phyloP scores from a whole-genome alignment of 2,329 filamentous ascomycete species.

The Podosphaera fusca region DNA sequence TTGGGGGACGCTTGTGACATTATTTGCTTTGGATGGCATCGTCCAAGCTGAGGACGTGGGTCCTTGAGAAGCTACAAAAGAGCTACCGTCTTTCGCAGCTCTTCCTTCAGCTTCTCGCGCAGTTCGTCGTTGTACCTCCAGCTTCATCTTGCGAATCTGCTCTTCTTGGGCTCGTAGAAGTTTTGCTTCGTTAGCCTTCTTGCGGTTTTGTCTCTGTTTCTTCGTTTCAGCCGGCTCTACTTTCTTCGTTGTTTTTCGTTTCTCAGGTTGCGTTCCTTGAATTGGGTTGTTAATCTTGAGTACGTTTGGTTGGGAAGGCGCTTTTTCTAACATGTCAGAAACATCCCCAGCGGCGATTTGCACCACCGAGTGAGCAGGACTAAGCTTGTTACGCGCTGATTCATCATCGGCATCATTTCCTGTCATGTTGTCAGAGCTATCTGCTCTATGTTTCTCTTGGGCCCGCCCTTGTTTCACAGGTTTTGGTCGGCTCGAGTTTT shows the following conservation, averaged over 20 bases:
- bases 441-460: constrained; percentile 24
- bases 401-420: constrained; percentile 57
- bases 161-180: constrained; percentile 53
- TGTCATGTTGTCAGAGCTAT: constrained; percentile 24
- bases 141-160: constrained; percentile 47
- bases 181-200: constrained; percentile 69
- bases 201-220: constrained; percentile 84
- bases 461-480: constrained; percentile 47
- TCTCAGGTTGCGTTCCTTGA: constrained; percentile 32
- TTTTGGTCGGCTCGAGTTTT: constrained; percentile 21
- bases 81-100: constrained; percentile 56
- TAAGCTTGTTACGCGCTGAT: constrained; percentile 35
- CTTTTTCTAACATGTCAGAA: constrained; percentile 75
- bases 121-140: constrained; percentile 64
- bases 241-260: constrained; percentile 39
- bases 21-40: constrained; percentile 13
- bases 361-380: constrained; percentile 23
- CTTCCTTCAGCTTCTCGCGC: constrained; percentile 67
- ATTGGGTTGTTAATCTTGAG: constrained; percentile 42
- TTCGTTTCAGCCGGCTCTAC: constrained; percentile 48
- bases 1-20: constrained; percentile 15
- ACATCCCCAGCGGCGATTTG: constrained; percentile 33
- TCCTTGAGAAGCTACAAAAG: constrained; percentile 25
- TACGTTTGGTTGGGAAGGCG: constrained; percentile 43
- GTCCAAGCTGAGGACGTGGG: constrained; percentile 24